A percentile compares a stretch with the other conserved stretches of the same genome.
These are phyloP conservation scores for Nepenthes gracilis DNA, from an alignment of 148 eudicot species.

Conservation along the genomic window DNA sequence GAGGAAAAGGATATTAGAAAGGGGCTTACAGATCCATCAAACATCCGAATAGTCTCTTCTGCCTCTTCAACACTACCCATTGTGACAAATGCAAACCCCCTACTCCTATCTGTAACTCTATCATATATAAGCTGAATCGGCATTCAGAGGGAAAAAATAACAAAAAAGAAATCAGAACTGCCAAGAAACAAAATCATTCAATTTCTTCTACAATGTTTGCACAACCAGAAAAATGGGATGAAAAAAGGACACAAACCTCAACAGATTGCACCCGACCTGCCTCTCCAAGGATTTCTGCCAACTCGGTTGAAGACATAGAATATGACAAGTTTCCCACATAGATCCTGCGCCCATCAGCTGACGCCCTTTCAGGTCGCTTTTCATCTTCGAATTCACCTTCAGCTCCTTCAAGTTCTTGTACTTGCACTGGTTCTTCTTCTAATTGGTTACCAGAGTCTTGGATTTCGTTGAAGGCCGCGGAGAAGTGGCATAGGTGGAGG, in stretches of 20 bases:
- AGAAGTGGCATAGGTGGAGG: conserved; percentile 12
- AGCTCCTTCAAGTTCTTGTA: conserved; percentile 5
- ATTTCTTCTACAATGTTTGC: not conserved
- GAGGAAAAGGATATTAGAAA: not conserved
- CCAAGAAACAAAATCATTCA: conserved; percentile 1
- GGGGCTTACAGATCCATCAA: conserved; percentile 76
- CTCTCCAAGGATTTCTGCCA: conserved; percentile 51
- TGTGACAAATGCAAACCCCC: conserved; percentile 88
- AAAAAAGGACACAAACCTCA: conserved; percentile 35
- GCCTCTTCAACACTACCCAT: conserved; percentile 74
- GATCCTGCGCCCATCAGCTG: conserved; percentile 42
- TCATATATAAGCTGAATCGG: conserved; percentile 67
- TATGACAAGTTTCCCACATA: conserved; percentile 83
- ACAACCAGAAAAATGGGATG: not conserved
- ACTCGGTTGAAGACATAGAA: conserved; percentile 44
- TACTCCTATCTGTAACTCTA: conserved; percentile 77
- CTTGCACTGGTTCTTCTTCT: conserved; percentile 15
- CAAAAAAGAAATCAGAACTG: conserved; percentile 3
- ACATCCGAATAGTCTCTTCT: conserved; percentile 63
- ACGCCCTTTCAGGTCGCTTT: conserved; percentile 10
- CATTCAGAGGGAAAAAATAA: not conserved
- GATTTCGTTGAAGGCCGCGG: conserved; percentile 15
- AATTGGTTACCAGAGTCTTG: conserved; percentile 8
- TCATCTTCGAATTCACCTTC: conserved; percentile 14
- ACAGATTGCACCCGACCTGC: conserved; percentile 54